Conservation (phyloP, 805 yeast species). For the Kregervanrija pseudodelftensis region DNA sequence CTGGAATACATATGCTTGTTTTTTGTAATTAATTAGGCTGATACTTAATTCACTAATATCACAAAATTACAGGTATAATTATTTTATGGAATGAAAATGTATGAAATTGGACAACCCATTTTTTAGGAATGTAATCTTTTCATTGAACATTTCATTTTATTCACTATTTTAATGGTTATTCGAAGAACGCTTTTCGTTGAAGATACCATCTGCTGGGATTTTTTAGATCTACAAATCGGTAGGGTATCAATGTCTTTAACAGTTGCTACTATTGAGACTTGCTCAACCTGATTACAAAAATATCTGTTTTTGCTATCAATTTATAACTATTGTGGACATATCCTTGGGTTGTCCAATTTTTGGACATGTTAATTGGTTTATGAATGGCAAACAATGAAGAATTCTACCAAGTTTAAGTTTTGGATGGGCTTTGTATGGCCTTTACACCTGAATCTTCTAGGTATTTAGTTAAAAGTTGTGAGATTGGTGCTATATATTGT, state of each 20-base stretch:
- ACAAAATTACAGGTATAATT: neutral
- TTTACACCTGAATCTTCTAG: conserved; percentile 67
- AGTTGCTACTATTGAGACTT: conserved; percentile 54
- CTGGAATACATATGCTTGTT: too few species aligned
- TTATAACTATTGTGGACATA: conserved; percentile 62
- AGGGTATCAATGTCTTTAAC: conserved; percentile 44
- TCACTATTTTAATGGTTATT: neutral
- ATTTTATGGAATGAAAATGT: neutral
- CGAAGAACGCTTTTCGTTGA: too few species aligned
- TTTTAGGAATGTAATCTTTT: neutral
- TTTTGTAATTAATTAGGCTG: too few species aligned
- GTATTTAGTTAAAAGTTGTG: conserved; percentile 43
- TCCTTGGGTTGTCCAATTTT: conserved; percentile 58
- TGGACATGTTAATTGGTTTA: conserved; percentile 45
- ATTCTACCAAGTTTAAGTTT: conserved; percentile 46
- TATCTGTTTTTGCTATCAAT: conserved; percentile 60
- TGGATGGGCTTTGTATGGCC: conserved; percentile 43
- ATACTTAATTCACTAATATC: too few species aligned
- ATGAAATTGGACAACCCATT: neutral
- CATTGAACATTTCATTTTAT: neutral
- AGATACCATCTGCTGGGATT: conserved; percentile 39
- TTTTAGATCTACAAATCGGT: conserved; percentile 48
- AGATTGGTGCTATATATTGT: conserved; percentile 35
- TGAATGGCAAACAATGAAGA: conserved; percentile 52
- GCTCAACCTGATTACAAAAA: conserved; percentile 65